These are phyloP conservation scores for Poa pratensis DNA, from an alignment of 176 grass and related monocot species.

Conservation along the genomic window DNA sequence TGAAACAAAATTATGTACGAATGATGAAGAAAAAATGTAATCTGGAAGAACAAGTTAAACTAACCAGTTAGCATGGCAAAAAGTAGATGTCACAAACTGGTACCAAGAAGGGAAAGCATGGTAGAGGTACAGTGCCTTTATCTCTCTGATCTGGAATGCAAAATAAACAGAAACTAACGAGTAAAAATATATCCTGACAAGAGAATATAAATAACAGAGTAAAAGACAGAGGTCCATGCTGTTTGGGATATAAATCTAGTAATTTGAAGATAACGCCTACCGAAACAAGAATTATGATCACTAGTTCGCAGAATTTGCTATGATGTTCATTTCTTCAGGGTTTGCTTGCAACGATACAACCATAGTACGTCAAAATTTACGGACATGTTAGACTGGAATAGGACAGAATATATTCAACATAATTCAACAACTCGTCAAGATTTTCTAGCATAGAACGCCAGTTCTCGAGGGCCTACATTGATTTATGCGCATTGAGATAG, in stretches of 20 bases:
- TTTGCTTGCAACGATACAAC: slow-evolving; percentile 14
- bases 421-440: background rate
- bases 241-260: slow-evolving; percentile 5
- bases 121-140: slow-evolving; percentile 82
- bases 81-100: slow-evolving; percentile 93
- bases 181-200: slow-evolving; percentile 11
- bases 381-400: background rate
- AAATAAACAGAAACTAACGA: slow-evolving; percentile 16
- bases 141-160: slow-evolving; percentile 64
- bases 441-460: background rate
- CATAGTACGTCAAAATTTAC: background rate
- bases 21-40: background rate
- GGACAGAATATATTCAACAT: background rate
- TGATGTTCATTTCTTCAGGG: background rate
- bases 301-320: background rate
- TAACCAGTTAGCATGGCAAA: slow-evolving; percentile 98
- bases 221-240: background rate
- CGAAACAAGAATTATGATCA: background rate
- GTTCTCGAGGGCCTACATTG: background rate
- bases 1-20: slow-evolving; percentile 13
- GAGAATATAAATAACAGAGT: slow-evolving; percentile 19
- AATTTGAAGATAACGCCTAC: background rate
- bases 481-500: slow-evolving; percentile 6
- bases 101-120: slow-evolving; percentile 83
- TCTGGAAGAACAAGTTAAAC: slow-evolving; percentile 35